These are phyloP conservation scores for Acanthamoeba castellanii DNA, from an alignment of 208 protist species.

Conservation along the genomic window DNA sequence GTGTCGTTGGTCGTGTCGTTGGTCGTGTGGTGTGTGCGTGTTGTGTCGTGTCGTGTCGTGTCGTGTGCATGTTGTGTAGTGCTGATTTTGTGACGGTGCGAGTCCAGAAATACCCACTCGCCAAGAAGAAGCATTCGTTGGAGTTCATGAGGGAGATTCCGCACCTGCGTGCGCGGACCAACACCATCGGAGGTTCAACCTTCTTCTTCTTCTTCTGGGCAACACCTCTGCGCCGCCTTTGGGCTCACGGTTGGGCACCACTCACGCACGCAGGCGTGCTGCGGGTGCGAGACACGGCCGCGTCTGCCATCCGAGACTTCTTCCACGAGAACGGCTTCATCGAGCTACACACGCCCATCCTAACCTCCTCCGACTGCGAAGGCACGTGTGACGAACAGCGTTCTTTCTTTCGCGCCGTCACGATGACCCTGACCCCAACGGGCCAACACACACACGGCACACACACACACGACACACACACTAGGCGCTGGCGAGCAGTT, in stretches of 20 bases:
- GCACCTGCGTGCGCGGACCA: slow-evolving; percentile 90
- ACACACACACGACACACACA: too few relatives aligned
- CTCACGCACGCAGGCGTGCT: slow-evolving; percentile 77
- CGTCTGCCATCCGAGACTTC: slow-evolving; percentile 81
- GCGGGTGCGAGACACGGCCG: slow-evolving; percentile 85
- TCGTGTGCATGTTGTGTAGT: background rate
- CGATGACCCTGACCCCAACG: slow-evolving; percentile 39
- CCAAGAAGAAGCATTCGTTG: slow-evolving; percentile 91
- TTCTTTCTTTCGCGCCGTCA: slow-evolving; percentile 83
- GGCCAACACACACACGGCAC: too few relatives aligned
- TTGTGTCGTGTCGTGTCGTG: too few relatives aligned
- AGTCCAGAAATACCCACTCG: slow-evolving; percentile 87
- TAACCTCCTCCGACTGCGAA: slow-evolving; percentile 93
- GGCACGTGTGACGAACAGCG: slow-evolving; percentile 79
- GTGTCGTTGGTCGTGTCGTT: too few relatives aligned
- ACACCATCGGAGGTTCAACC: slow-evolving; percentile 77
- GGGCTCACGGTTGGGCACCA: background rate
- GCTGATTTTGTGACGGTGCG: background rate
- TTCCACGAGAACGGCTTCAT: slow-evolving; percentile 87
- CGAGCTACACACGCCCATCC: slow-evolving; percentile 91
- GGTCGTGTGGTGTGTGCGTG: too few relatives aligned
- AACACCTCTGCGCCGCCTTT: background rate
- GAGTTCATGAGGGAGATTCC: slow-evolving; percentile 92
- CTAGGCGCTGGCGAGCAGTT: slow-evolving; percentile 66
- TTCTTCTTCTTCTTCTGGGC: background rate